Conservation (phyloP, 2,329 filamentous ascomycete species). For the Ploettnerulaceae sp. region DNA sequence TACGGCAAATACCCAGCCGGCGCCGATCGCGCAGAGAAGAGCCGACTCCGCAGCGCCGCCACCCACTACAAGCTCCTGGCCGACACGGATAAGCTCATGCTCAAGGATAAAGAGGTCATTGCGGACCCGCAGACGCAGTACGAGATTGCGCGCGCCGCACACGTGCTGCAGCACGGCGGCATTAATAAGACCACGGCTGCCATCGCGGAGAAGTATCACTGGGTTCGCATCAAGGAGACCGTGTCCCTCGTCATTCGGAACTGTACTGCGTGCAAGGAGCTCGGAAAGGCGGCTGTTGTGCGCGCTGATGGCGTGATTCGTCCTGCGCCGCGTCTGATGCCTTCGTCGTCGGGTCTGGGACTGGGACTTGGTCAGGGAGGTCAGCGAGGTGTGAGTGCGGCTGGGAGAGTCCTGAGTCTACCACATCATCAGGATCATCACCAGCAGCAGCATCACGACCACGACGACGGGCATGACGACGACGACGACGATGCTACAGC, state of each 20-base stretch:
- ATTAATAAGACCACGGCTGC: conserved; percentile 98
- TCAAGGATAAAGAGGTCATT: conserved; percentile 97
- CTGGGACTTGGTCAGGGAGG: not conserved
- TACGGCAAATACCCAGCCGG: conserved; percentile 89
- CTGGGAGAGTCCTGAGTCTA: conserved; percentile 26
- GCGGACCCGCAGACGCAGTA: conserved; percentile 86
- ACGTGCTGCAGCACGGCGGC: conserved; percentile 74
- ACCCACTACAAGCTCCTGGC: conserved; percentile 87
- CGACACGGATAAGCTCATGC: conserved; percentile 70
- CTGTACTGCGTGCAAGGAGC: conserved; percentile 83
- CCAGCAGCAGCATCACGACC: too few species aligned
- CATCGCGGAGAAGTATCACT: conserved; percentile 92
- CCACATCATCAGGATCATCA: too few species aligned
- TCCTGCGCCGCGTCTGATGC: conserved; percentile 13
- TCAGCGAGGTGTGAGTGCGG: conserved; percentile 22
- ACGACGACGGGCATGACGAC: conserved; percentile 12
- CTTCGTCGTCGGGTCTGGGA: conserved; percentile 1
- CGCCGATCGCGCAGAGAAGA: conserved; percentile 93
- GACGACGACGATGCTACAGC: not conserved
- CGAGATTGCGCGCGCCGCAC: conserved; percentile 75
- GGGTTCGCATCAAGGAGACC: conserved; percentile 97
- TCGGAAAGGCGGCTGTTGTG: conserved; percentile 50
- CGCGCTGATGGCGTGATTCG: conserved; percentile 25
- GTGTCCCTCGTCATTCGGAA: conserved; percentile 92
- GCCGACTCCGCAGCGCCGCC: conserved; percentile 83